A percentile compares a stretch with the other conserved stretches of the same genome.
Evolutionary conservation across 1,284 basidiomycete genomes (phyloP).

Genomic region (Cystobasidium sp.): DNA sequence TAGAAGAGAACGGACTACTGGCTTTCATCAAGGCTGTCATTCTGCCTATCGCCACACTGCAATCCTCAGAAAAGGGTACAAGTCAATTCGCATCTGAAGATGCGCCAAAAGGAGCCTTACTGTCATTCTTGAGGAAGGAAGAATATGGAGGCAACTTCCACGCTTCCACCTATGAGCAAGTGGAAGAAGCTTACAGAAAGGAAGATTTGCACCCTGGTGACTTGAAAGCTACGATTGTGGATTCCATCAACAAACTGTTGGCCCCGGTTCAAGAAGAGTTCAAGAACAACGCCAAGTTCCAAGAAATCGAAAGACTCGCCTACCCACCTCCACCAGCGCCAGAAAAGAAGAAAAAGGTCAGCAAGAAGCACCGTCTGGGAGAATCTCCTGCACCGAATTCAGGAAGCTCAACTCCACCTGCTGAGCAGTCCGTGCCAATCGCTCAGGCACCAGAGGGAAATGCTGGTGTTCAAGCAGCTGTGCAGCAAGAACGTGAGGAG

Average conservation of each 20-base stretch:
- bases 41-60: constrained; percentile 82
- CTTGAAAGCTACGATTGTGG: constrained; percentile 79
- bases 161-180: constrained; percentile 69
- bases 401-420: neutral
- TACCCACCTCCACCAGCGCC: constrained; percentile 76
- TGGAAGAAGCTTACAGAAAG: constrained; percentile 77
- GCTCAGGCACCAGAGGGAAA: constrained; percentile 30
- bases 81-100: constrained; percentile 62
- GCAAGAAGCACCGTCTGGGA: constrained; percentile 37
- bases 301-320: constrained; percentile 74
- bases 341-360: constrained; percentile 45
- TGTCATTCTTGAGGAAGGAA: constrained; percentile 74
- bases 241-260: constrained; percentile 76
- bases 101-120: constrained; percentile 81
- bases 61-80: constrained; percentile 57
- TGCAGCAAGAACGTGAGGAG: constrained; percentile 37
- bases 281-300: constrained; percentile 77
- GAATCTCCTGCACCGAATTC: constrained; percentile 12
- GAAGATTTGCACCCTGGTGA: constrained; percentile 87
- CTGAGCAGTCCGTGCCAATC: constrained; percentile 2
- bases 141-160: constrained; percentile 85
- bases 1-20: constrained; percentile 86
- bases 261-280: constrained; percentile 81
- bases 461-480: constrained; percentile 48
- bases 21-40: constrained; percentile 86